These are phyloP conservation scores for Starmerella floricola DNA, from an alignment of 805 yeast species.

Conservation along the genomic window DNA sequence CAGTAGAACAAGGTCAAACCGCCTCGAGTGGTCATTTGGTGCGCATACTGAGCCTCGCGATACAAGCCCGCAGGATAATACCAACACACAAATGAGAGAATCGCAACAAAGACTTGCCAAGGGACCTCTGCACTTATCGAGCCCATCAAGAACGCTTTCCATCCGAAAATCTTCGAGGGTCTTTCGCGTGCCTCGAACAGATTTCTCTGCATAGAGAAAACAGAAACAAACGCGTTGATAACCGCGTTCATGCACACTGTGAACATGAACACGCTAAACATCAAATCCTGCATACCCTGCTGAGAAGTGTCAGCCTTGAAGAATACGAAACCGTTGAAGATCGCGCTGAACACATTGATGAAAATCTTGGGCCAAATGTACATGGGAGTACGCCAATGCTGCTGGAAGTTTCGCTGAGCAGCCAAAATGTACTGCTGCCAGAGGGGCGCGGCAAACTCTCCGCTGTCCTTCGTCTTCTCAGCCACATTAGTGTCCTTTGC, in stretches of 20 bases:
- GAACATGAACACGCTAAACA: slow-evolving; percentile 50
- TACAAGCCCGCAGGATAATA: slow-evolving; percentile 39
- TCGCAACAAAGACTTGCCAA: slow-evolving; percentile 39
- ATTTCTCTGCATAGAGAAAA: slow-evolving; percentile 46
- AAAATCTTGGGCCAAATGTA: slow-evolving; percentile 52
- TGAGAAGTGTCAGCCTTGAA: slow-evolving; percentile 42
- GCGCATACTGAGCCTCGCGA: slow-evolving; percentile 37
- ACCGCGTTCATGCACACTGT: slow-evolving; percentile 46
- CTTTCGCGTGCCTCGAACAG: slow-evolving; percentile 60
- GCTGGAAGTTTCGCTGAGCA: slow-evolving; percentile 33
- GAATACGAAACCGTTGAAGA: slow-evolving; percentile 63
- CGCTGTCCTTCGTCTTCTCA: slow-evolving; percentile 15
- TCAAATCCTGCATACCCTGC: slow-evolving; percentile 46
- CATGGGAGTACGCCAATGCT: slow-evolving; percentile 48
- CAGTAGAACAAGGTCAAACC: slow-evolving; percentile 40
- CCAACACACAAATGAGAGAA: slow-evolving; percentile 42
- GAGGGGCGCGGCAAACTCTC: slow-evolving; percentile 39
- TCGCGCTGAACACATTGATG: slow-evolving; percentile 39
- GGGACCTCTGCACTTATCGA: slow-evolving; percentile 51
- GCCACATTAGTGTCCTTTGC: slow-evolving; percentile 23
- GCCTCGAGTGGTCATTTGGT: slow-evolving; percentile 37
- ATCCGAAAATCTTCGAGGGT: slow-evolving; percentile 59
- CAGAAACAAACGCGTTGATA: slow-evolving; percentile 51
- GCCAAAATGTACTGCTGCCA: slow-evolving; percentile 35
- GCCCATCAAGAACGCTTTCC: slow-evolving; percentile 47